These are phyloP conservation scores for Stenocarpella maydis DNA, from an alignment of 2,329 filamentous ascomycete genomes.

Conservation along the genomic window DNA sequence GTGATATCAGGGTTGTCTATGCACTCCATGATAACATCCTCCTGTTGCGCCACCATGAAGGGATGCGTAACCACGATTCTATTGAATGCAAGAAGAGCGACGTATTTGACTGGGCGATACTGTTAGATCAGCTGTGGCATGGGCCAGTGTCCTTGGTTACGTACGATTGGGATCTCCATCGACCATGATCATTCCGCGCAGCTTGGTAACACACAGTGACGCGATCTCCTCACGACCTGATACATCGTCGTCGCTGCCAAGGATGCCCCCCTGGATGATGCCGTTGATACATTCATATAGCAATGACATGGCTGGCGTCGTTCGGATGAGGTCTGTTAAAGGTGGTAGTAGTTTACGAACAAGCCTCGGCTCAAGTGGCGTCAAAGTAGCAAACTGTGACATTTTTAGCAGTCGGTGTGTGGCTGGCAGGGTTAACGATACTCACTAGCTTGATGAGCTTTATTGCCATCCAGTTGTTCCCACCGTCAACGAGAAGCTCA, in stretches of 20 bases:
- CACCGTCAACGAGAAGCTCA: slow-evolving; percentile 87
- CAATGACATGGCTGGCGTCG: slow-evolving; percentile 96
- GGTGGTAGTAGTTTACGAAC: slow-evolving; percentile 92
- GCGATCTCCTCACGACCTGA: slow-evolving; percentile 91
- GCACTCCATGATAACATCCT: slow-evolving; percentile 95
- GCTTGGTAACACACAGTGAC: slow-evolving; percentile 87
- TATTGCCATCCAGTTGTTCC: slow-evolving; percentile 99
- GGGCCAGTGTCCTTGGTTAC: slow-evolving; percentile 45
- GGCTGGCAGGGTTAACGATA: slow-evolving; percentile 35
- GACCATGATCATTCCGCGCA: slow-evolving; percentile 92
- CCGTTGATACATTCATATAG: slow-evolving; percentile 98
- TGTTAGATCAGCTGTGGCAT: slow-evolving; percentile 24
- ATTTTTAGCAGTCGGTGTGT: not conserved
- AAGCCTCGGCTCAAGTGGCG: slow-evolving; percentile 88
- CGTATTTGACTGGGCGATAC: slow-evolving; percentile 81
- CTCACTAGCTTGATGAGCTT: slow-evolving; percentile 95
- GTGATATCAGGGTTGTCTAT: slow-evolving; percentile 96
- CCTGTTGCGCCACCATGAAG: slow-evolving; percentile 86
- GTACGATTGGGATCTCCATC: slow-evolving; percentile 92
- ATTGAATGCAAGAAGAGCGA: slow-evolving; percentile 93
- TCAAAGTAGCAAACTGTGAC: slow-evolving; percentile 86
- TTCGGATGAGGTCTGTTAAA: slow-evolving; percentile 90
- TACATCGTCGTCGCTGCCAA: slow-evolving; percentile 81
- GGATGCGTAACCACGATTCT: slow-evolving; percentile 92
- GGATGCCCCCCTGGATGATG: slow-evolving; percentile 94